Evolutionary conservation across 495 filamentous ascomycete genomes (phyloP).

Genomic region (Jackrogersella minutella): DNA sequence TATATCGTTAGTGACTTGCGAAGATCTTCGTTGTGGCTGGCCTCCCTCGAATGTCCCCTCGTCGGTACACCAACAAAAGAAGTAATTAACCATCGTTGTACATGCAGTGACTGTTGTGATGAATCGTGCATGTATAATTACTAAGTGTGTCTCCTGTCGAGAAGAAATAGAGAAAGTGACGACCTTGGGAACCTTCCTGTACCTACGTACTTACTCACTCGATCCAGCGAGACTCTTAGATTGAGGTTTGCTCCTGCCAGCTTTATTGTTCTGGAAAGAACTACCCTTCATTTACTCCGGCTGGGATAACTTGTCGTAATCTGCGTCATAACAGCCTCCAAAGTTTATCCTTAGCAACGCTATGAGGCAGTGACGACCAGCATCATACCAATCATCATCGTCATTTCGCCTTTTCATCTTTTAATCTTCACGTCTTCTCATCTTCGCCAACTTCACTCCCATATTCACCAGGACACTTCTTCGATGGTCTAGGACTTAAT

Average conservation of each 20-base stretch:
- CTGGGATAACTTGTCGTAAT: no score
- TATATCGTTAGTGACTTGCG: not conserved
- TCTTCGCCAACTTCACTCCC: not conserved
- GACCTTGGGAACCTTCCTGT: not conserved
- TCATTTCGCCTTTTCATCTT: not conserved
- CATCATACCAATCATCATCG: not conserved
- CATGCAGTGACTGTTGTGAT: not conserved
- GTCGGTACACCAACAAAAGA: not conserved
- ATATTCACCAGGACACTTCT: not conserved
- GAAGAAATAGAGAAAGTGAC: not conserved
- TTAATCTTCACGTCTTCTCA: not conserved
- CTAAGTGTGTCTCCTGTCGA: not conserved
- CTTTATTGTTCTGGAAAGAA: not conserved
- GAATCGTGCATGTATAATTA: not conserved
- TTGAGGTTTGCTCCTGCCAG: not conserved
- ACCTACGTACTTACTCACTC: not conserved
- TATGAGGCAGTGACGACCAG: not conserved
- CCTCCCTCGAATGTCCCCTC: not conserved
- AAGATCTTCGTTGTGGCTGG: slow-evolving; percentile 20
- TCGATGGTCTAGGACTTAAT: not conserved
- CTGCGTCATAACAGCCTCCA: not conserved
- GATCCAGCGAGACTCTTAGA: no score
- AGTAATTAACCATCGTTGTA: not conserved
- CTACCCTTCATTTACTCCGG: no score
- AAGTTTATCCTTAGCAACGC: not conserved